These are phyloP conservation scores for Ganoderma multipileum DNA, from an alignment of 1,284 basidiomycete species.

Conservation along the genomic window DNA sequence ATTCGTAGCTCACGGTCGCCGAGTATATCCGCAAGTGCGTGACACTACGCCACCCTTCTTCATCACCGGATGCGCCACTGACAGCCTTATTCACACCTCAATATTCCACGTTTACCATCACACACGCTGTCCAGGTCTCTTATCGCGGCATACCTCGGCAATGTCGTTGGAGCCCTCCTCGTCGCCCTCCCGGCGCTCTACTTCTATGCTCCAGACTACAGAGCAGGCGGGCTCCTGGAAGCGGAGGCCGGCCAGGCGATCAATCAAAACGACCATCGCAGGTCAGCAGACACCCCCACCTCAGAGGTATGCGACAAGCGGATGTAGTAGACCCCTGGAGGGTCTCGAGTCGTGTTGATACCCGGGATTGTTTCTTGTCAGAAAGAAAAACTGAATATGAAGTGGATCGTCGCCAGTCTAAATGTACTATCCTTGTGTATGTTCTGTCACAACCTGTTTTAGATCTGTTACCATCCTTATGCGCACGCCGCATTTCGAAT, in stretches of 20 bases:
- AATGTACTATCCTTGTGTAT: background rate
- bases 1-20: conserved; percentile 55
- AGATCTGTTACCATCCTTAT: background rate
- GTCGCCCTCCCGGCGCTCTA: conserved; percentile 68
- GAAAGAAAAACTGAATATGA: background rate
- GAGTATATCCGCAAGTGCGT: conserved; percentile 74
- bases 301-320: background rate
- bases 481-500: too few species aligned
- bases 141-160: conserved; percentile 73
- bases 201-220: conserved; percentile 64
- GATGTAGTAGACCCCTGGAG: background rate
- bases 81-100: background rate
- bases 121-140: conserved; percentile 54
- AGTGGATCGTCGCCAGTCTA: background rate
- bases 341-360: background rate
- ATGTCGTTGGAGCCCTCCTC: conserved; percentile 70
- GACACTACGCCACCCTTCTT: background rate
- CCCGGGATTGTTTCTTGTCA: background rate
- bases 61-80: background rate
- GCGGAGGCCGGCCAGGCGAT: conserved; percentile 46
- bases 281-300: background rate
- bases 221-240: conserved; percentile 40
- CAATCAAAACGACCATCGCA: background rate
- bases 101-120: too few species aligned
- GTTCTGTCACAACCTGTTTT: background rate